Percentiles rank a stretch among this genome's conserved stretches.
Conservation (phyloP, 2,329 filamentous ascomycete genomes). For the Penicillium hordei region DNA sequence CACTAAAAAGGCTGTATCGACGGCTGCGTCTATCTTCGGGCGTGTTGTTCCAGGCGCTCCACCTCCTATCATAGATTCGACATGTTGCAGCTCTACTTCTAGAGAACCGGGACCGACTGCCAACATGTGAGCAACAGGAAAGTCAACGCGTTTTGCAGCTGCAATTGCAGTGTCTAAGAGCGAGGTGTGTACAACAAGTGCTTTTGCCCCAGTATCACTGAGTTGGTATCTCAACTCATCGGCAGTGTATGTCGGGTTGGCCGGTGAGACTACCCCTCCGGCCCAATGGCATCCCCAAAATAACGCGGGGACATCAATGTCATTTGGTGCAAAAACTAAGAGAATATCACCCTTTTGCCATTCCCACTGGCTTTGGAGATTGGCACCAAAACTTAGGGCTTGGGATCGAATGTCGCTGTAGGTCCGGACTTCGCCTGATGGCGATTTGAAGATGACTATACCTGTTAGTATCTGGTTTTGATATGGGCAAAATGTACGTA, state of each 20-base stretch:
- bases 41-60: neutral
- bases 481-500: neutral
- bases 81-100: neutral
- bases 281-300: conserved; percentile 21
- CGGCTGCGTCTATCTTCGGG: conserved; percentile 3
- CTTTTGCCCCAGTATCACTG: conserved; percentile 12
- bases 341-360: conserved; percentile 22
- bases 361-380: conserved; percentile 9
- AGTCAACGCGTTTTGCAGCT: conserved; percentile 2
- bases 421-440: neutral
- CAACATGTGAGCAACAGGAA: conserved; percentile 12
- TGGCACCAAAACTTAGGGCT: conserved; percentile 12
- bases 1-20: conserved; percentile 26
- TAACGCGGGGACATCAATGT: conserved; percentile 14
- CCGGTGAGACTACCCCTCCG: conserved; percentile 19
- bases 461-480: neutral
- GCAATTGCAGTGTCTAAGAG: conserved; percentile 7
- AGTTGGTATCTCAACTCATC: conserved; percentile 18
- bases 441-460: neutral
- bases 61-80: neutral
- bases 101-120: conserved; percentile 1
- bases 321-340: conserved; percentile 17
- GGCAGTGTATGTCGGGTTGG: conserved; percentile 16
- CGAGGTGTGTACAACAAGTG: conserved; percentile 9
- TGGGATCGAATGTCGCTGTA: neutral